Conservation (phyloP, 179 eudicot species). For the Silene coronaria region DNA sequence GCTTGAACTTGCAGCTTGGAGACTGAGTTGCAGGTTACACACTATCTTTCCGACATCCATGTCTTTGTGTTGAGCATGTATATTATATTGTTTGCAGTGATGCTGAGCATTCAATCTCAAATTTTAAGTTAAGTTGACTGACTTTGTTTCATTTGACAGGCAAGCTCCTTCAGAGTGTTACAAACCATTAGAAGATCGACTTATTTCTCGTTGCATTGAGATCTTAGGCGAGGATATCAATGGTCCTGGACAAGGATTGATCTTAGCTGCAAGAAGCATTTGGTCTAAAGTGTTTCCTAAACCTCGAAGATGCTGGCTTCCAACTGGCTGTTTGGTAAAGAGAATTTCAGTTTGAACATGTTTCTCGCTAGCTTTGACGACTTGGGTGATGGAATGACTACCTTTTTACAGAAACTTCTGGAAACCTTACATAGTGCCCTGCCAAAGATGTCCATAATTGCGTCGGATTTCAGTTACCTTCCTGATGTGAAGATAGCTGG, state of each 20-base stretch:
- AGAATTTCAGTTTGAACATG: background rate
- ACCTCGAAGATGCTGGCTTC: constrained; percentile 86
- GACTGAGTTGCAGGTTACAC: background rate
- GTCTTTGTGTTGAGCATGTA: background rate
- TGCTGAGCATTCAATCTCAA: background rate
- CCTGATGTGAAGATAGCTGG: constrained; percentile 87
- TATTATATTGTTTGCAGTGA: background rate
- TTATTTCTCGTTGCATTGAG: constrained; percentile 64
- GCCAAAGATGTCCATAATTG: constrained; percentile 92
- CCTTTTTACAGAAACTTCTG: constrained; percentile 58
- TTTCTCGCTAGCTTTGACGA: background rate
- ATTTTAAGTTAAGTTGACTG: background rate
- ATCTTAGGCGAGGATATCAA: constrained; percentile 49
- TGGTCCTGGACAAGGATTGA: constrained; percentile 32
- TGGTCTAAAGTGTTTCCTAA: constrained; percentile 73
- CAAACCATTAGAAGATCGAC: constrained; percentile 64
- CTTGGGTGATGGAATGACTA: constrained; percentile 12
- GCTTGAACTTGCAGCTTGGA: background rate
- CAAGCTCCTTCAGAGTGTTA: constrained; percentile 58
- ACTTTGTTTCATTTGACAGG: constrained; percentile 33
- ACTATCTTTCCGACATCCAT: background rate
- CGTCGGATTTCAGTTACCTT: constrained; percentile 89
- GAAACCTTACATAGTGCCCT: constrained; percentile 72
- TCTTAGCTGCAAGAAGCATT: constrained; percentile 40
- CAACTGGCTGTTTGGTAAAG: constrained; percentile 88